These are phyloP conservation scores for Patellifolia procumbens DNA, from an alignment of 179 eudicot genomes.

Conservation along the genomic window DNA sequence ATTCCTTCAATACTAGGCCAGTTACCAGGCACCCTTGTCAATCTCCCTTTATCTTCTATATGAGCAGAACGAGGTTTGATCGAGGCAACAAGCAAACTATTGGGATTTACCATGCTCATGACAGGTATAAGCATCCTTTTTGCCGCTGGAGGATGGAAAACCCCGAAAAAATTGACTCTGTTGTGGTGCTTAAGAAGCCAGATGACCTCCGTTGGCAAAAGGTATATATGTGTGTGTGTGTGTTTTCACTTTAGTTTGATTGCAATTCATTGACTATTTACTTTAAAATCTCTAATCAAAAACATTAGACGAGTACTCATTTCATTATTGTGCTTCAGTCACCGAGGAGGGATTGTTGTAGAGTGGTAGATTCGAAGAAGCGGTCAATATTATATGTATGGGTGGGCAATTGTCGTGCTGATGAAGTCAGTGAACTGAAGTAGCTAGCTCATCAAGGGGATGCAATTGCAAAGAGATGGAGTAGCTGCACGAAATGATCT, in stretches of 20 bases:
- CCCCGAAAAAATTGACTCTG: conserved; percentile 50
- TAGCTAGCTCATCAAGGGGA: conserved; percentile 4
- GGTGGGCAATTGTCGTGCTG: conserved; percentile 58
- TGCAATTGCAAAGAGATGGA: conserved; percentile 3
- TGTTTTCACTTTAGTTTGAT: too few relatives aligned
- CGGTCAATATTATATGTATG: conserved; percentile 42
- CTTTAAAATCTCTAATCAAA: not conserved
- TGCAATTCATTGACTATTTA: not conserved
- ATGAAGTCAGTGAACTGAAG: conserved; percentile 53
- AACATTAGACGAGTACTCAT: not conserved
- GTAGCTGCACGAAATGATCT: conserved; percentile 7
- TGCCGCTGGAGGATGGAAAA: conserved; percentile 62
- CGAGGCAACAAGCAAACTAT: conserved; percentile 42
- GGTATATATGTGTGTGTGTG: conserved; percentile 38
- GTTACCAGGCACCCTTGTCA: conserved; percentile 72
- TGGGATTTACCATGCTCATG: conserved; percentile 43
- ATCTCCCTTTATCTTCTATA: conserved; percentile 66
- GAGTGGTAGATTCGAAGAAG: conserved; percentile 57
- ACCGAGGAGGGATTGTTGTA: conserved; percentile 84
- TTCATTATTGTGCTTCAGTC: conserved; percentile 49
- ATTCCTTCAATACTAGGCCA: conserved; percentile 81
- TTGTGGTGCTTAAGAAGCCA: conserved; percentile 50
- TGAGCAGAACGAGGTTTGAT: conserved; percentile 45
- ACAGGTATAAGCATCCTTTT: conserved; percentile 43
- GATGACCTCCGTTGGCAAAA: conserved; percentile 59